Conservation (phyloP, 2,329 filamentous ascomycete genomes). For the Lasiodiplodia theobromae region DNA sequence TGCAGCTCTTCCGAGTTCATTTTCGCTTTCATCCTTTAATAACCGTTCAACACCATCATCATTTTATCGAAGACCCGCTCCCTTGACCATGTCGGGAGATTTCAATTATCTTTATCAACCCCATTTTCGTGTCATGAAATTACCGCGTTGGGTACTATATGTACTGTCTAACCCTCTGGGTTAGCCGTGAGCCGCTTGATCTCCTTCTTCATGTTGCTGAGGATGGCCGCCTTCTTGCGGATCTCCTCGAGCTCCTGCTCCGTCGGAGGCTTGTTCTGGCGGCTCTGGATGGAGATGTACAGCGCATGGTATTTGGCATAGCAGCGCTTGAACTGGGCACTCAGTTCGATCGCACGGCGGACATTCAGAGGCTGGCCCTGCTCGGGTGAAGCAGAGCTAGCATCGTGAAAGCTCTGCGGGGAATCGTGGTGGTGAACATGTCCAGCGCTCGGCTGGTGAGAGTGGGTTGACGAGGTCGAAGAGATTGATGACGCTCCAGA, state of each 20-base stretch:
- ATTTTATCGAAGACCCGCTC: background rate
- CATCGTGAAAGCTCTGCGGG: conserved; percentile 36
- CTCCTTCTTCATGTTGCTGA: conserved; percentile 65
- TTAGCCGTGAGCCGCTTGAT: conserved; percentile 46
- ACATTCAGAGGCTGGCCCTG: conserved; percentile 35
- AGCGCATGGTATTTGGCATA: conserved; percentile 65
- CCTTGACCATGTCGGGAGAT: background rate
- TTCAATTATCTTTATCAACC: background rate
- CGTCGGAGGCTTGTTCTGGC: conserved; percentile 55
- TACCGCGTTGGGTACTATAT: background rate
- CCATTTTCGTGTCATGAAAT: background rate
- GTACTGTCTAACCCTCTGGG: background rate
- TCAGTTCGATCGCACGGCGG: conserved; percentile 54
- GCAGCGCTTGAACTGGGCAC: conserved; percentile 62
- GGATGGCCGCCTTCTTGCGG: conserved; percentile 46
- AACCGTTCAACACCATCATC: background rate
- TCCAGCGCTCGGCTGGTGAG: conserved; percentile 39
- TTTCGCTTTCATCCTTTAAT: background rate
- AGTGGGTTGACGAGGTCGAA: conserved; percentile 19
- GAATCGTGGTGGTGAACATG: conserved; percentile 39
- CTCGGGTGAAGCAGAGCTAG: conserved; percentile 45
- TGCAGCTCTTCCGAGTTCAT: background rate
- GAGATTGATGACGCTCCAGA: conserved; percentile 11
- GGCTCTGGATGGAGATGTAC: conserved; percentile 58
- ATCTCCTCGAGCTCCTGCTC: conserved; percentile 60